Conservation (phyloP, 2,329 filamentous ascomycete species). For the Peltaster fructicola region DNA sequence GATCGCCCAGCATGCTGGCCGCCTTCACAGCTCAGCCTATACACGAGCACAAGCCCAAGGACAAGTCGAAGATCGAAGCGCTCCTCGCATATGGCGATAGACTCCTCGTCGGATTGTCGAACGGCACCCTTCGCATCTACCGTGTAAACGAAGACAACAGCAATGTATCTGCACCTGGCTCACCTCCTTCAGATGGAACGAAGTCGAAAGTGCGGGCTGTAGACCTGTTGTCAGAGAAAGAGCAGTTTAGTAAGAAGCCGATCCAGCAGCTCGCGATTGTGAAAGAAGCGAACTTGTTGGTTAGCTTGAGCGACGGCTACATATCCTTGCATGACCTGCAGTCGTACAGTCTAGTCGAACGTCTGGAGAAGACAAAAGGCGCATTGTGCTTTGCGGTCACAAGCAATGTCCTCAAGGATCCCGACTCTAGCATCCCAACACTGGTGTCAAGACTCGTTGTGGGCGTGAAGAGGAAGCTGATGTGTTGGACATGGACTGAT, state of each 20-base stretch:
- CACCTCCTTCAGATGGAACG: constrained; percentile 11
- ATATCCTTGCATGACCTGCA: constrained; percentile 81
- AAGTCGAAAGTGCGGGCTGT: constrained; percentile 34
- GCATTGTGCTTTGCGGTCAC: constrained; percentile 83
- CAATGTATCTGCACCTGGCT: constrained; percentile 26
- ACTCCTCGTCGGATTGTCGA: constrained; percentile 80
- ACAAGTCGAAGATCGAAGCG: constrained; percentile 95
- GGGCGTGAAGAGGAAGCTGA: constrained; percentile 73
- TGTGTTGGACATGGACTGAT: constrained; percentile 93
- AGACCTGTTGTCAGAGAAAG: constrained; percentile 76
- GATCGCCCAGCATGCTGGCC: constrained; percentile 57
- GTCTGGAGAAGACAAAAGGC: constrained; percentile 66
- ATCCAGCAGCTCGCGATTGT: constrained; percentile 91
- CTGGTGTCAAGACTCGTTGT: constrained; percentile 87
- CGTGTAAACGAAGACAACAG: constrained; percentile 54
- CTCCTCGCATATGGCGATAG: constrained; percentile 87
- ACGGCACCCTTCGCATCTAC: constrained; percentile 76
- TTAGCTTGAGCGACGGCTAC: constrained; percentile 79
- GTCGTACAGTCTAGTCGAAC: constrained; percentile 66
- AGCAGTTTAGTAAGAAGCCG: constrained; percentile 79
- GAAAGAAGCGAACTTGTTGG: constrained; percentile 80
- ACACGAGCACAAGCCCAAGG: constrained; percentile 86
- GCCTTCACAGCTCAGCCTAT: constrained; percentile 93
- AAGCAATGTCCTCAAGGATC: constrained; percentile 85
- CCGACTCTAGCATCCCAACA: constrained; percentile 69